Evolutionary conservation across 768 basidiomycete species (phyloP), one percentile per base, ranked within the genome.

Genomic region (Lactarius sanguifluus): DNA sequence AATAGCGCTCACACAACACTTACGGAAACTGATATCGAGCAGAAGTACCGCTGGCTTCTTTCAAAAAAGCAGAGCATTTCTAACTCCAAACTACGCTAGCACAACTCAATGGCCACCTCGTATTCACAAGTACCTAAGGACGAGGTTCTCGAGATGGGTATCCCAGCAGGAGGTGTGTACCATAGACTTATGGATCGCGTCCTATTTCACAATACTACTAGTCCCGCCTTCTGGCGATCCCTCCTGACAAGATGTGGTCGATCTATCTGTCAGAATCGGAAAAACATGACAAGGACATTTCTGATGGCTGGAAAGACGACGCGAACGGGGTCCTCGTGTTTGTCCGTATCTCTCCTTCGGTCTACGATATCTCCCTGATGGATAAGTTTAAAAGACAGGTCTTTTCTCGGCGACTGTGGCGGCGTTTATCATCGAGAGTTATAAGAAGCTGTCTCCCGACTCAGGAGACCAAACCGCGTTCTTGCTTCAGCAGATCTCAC

Each of bases 401-500:
- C 62, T 72, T 8, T 71, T 72, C 66, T 71, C 71, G 25, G 71
- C 71, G 2, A 69, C 69, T 23, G 58, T 69, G 9, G 71, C 71
- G 4, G 66, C 68, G 2, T 70, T 72, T 52, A 57, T 69, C 50
- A 55, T 71, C 25, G 50, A 25, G 25, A 52, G 50, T 6, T 52
- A 52, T 52, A 25, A 25, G 10, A 15, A 25, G 25, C 25, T 52
- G 25, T 52, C 50, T 15, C 25, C 50, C 2, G 25, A 23, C 47
- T 50, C 47, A 13, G 47, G 70, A 9, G 63, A 62, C n/a, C 30
- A 71, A 30, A 45, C 65, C 13, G 32, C 23, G 3, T 23, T 52
- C 15, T 10, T 66, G 0, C 65, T 66, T 12, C 36, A 36, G 34
- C 63, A 54, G 41, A 68, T 68, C 36, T 68, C 57, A 7, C 55